A percentile compares a stretch with the other conserved stretches of the same genome.
Conservation (phyloP, 805 yeast species). For the Sugiyamaella floridensis region DNA sequence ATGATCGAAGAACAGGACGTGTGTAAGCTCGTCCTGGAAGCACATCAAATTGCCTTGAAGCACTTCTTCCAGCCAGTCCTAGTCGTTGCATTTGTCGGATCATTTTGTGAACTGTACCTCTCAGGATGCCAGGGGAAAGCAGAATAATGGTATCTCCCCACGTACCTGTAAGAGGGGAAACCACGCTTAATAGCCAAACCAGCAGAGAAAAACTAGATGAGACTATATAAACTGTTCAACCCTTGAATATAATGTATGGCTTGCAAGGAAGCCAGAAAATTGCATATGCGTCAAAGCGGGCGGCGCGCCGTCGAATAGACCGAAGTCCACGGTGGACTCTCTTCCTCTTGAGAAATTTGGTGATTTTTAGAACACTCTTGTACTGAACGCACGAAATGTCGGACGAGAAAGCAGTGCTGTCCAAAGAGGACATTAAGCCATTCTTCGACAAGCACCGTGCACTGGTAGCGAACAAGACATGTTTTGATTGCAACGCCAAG, state of each 20-base stretch:
- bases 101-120: too few relatives aligned
- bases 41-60: too few relatives aligned
- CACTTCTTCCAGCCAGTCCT: too few relatives aligned
- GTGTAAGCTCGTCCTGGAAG: not conserved
- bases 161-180: too few relatives aligned
- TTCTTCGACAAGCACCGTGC: slow-evolving; percentile 59
- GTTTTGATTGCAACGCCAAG: slow-evolving; percentile 90
- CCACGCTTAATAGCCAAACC: too few relatives aligned
- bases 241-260: not conserved
- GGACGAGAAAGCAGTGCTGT: slow-evolving; percentile 23
- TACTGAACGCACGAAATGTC: slow-evolving; percentile 4
- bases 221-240: not conserved
- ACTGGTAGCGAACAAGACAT: slow-evolving; percentile 65
- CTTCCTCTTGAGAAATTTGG: not conserved
- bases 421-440: slow-evolving; percentile 58
- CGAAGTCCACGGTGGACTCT: not conserved
- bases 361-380: not conserved
- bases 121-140: too few relatives aligned
- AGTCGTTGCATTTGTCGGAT: too few relatives aligned
- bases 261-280: not conserved
- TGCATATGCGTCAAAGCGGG: not conserved
- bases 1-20: not conserved
- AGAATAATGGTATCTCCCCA: too few relatives aligned
- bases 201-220: too few relatives aligned
- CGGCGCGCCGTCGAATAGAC: not conserved